Percentiles rank a stretch among this genome's conserved stretches.
Conservation (phyloP, 208 protist species). For the Crithidia fasciculata region DNA sequence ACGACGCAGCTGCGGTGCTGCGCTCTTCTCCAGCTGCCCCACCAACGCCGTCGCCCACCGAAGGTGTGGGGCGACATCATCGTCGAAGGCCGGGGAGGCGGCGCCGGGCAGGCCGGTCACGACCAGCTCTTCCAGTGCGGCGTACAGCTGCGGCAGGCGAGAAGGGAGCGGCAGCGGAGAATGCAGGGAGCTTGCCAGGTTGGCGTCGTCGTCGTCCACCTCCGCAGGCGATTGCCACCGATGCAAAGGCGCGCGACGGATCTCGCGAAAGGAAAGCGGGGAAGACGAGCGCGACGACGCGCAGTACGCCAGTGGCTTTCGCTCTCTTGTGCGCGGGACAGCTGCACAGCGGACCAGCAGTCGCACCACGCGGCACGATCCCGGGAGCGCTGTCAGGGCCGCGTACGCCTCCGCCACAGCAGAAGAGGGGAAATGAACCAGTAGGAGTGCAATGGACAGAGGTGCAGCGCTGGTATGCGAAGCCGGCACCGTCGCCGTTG, state of each 20-base stretch:
- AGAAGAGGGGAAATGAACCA: background rate
- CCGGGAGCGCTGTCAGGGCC: background rate
- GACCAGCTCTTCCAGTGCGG: background rate
- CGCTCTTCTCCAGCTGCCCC: background rate
- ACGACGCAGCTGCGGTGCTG: background rate
- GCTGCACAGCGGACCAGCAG: constrained; percentile 3
- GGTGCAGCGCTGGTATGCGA: background rate
- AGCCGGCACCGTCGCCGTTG: too few relatives aligned
- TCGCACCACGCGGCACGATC: background rate
- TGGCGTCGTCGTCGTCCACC: too few relatives aligned
- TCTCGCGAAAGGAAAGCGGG: too few relatives aligned
- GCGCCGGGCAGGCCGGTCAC: background rate
- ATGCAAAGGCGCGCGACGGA: too few relatives aligned
- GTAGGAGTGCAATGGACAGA: background rate
- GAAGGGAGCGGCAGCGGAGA: background rate
- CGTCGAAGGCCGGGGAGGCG: background rate
- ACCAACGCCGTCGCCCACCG: background rate
- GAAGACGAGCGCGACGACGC: too few relatives aligned
- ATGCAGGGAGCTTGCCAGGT: too few relatives aligned
- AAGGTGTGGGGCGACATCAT: background rate
- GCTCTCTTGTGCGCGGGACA: too few relatives aligned
- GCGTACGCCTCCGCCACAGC: background rate
- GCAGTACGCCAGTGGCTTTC: too few relatives aligned
- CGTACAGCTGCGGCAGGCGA: background rate
- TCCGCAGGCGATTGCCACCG: too few relatives aligned